Percentiles rank a stretch among this genome's conserved stretches.
Evolutionary conservation across 2,329 filamentous ascomycete genomes (phyloP).

Genomic region (Talaromyces sp.): DNA sequence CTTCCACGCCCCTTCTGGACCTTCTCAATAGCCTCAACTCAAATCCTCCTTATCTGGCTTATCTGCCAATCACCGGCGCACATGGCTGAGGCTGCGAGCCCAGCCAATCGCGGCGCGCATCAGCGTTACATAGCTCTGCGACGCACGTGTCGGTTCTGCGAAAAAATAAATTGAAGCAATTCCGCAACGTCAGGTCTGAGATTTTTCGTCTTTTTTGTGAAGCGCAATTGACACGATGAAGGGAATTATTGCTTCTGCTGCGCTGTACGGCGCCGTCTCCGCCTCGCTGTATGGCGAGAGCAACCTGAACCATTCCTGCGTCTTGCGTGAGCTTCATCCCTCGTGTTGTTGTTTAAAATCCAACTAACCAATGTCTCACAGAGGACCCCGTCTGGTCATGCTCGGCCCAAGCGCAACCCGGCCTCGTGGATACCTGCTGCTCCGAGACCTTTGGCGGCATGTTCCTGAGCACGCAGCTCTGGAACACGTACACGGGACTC

Average conservation of each 20-base stretch:
- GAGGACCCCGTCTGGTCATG: conserved; percentile 41
- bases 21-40: background rate
- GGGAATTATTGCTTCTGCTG: background rate
- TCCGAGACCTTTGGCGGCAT: conserved; percentile 61
- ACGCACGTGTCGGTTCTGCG: background rate
- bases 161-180: background rate
- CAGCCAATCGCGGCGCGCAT: background rate
- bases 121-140: background rate
- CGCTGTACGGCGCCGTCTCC: conserved; percentile 3
- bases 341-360: background rate
- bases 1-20: background rate
- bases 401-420: conserved; percentile 40
- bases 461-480: conserved; percentile 59
- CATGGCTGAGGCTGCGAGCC: background rate
- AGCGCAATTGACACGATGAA: background rate
- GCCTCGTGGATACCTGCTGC: conserved; percentile 57
- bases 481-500: conserved; percentile 59
- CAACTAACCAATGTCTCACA: conserved; percentile 11
- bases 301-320: conserved; percentile 54
- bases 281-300: conserved; percentile 46
- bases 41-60: background rate
- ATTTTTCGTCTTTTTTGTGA: background rate
- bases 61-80: background rate
- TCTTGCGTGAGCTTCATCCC: conserved; percentile 33
- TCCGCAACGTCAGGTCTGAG: background rate